Base-by-base conservation (phyloP, 2,329 filamentous ascomycete genomes). In the Aspergillus novofumigatus region DNA sequence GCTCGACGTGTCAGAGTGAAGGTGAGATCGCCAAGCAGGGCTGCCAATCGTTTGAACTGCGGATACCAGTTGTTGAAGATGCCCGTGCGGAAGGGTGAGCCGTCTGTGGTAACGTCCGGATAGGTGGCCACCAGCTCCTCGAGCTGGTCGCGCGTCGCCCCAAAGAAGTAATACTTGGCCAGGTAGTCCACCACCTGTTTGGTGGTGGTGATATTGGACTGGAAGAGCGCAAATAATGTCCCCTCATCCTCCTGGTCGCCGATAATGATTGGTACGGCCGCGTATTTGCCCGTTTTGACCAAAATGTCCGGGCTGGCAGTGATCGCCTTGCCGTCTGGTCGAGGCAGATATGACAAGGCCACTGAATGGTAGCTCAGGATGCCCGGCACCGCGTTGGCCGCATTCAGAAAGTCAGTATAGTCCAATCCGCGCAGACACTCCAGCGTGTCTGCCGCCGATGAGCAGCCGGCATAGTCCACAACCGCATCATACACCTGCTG, bases 201-300 rank as follows among this genome's bases (percentile, higher is more conserved):
- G 0, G 80, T 84, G 1, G 80, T 87, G 9, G 83, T 89, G 52
- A 92, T 75, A 69, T 92, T 90, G 32, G 73, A 68, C 62, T 90
- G 87, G 70, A 87, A 86, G 35, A 92, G 77, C 4, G 86, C 79
- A 68, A 92, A 91, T 1, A 92, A 72, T 0, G 89, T 91, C 20
- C 89, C 89, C 72, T 93, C 89, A 67, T 93, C 90, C 76, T 92
- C 89, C 71, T 91, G 88, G 67, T 91, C 83, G 45, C 90, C 89
- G 42, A 89, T 81, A 55, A 88, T 87, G 67, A 87, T 81, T 2
- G 85, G 85, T 0, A 87, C 81, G 11, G 79, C 78, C 7, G 84
- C 80, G 60, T 84, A 86, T 59, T 79, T 79, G 14, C 86, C 84
- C 0, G 69, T 65, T 2, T 63, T 55, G 1, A 81, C 74, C 4